These are phyloP conservation scores for Amylocarpus encephaloides DNA, from an alignment of 2,329 filamentous ascomycete genomes.

Conservation along the genomic window DNA sequence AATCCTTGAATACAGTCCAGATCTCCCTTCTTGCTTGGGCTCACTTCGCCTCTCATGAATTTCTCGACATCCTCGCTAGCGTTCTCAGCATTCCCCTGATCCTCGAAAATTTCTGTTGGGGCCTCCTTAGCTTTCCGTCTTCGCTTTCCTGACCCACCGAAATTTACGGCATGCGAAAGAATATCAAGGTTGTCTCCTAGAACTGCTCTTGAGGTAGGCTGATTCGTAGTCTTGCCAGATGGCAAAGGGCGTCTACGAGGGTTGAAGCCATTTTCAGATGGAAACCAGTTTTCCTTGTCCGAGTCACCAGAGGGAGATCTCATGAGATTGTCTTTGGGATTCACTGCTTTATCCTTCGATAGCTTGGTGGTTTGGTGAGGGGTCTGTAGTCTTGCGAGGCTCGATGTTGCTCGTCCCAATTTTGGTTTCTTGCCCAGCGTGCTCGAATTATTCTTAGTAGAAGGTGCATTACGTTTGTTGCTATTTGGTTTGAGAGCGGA, in stretches of 20 bases:
- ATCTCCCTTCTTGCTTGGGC: constrained; percentile 69
- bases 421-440: constrained; percentile 52
- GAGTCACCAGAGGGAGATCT: constrained; percentile 61
- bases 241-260: constrained; percentile 30
- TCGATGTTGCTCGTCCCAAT: constrained; percentile 55
- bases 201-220: constrained; percentile 16
- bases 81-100: constrained; percentile 31
- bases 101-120: constrained; percentile 48
- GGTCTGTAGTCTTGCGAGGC: constrained; percentile 54
- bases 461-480: constrained; percentile 56
- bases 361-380: constrained; percentile 24
- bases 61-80: constrained; percentile 59
- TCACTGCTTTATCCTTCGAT: constrained; percentile 20
- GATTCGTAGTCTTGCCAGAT: constrained; percentile 23
- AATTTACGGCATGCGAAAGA: constrained; percentile 21
- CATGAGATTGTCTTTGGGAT: constrained; percentile 34
- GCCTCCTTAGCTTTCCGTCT: constrained; percentile 20
- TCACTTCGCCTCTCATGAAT: constrained; percentile 64
- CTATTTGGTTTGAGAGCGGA: constrained; percentile 46
- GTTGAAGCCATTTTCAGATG: constrained; percentile 42
- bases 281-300: constrained; percentile 90
- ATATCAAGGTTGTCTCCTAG: constrained; percentile 26
- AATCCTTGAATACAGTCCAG: constrained; percentile 87
- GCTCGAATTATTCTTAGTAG: constrained; percentile 30
- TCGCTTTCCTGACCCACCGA: constrained; percentile 18